phyloP scores from a whole-genome alignment of 257 asterid genomes.

The Echites panduratus region DNA sequence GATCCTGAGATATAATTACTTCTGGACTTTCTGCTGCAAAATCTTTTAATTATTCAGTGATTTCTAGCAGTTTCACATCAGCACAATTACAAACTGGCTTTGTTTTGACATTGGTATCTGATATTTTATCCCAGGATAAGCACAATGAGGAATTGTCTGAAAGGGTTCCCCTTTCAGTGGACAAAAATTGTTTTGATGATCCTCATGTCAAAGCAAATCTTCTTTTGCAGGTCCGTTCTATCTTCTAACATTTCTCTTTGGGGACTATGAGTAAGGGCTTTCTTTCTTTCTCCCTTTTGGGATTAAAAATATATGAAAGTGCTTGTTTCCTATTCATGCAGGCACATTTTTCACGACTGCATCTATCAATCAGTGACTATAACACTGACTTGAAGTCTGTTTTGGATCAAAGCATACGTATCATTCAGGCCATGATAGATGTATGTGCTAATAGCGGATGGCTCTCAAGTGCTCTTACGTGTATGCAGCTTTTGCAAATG shows the following conservation, averaged over 20 bases:
- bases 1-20: background rate
- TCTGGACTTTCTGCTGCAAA: background rate
- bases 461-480: slow-evolving; percentile 82
- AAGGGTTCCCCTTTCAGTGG: slow-evolving; percentile 70
- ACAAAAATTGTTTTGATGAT: slow-evolving; percentile 80
- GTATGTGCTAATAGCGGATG: slow-evolving; percentile 97
- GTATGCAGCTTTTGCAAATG: slow-evolving; percentile 96
- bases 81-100: background rate
- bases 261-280: background rate
- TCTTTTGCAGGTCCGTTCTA: slow-evolving; percentile 69
- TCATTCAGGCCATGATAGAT: slow-evolving; percentile 98
- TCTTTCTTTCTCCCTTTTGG: background rate
- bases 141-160: slow-evolving; percentile 68
- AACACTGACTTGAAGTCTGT: slow-evolving; percentile 90
- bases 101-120: background rate
- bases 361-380: slow-evolving; percentile 83
- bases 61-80: background rate
- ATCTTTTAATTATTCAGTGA: background rate
- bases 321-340: slow-evolving; percentile 22
- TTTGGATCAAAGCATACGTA: slow-evolving; percentile 93
- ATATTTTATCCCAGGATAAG: slow-evolving; percentile 46
- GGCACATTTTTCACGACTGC: slow-evolving; percentile 91
- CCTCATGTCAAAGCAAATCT: slow-evolving; percentile 98
- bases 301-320: background rate
- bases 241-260: slow-evolving; percentile 15